These are phyloP conservation scores for Monosporozyma aerobia DNA, from an alignment of 805 yeast genomes.

Conservation along the genomic window DNA sequence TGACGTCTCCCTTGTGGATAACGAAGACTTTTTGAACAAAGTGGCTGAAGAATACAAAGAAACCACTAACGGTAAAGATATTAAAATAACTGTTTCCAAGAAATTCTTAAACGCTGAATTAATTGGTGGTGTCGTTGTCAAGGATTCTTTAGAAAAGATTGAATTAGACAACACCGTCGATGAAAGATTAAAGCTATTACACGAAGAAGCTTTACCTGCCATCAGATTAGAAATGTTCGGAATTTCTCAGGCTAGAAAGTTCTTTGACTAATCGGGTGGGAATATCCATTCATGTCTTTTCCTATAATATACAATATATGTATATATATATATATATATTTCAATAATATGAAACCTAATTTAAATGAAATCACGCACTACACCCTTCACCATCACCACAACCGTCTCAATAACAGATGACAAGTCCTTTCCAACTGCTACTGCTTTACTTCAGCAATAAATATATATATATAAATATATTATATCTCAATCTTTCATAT, in stretches of 20 bases:
- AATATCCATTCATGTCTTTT: not conserved
- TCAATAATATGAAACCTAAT: not conserved
- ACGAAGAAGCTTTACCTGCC: constrained; percentile 83
- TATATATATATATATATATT: not conserved
- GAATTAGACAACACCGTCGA: constrained; percentile 89
- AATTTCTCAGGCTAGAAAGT: constrained; percentile 75
- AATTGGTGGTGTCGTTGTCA: constrained; percentile 73
- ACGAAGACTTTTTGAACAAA: constrained; percentile 27
- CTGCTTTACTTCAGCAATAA: too few relatives aligned
- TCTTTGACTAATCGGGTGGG: constrained; percentile 52
- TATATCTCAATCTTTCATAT: too few relatives aligned
- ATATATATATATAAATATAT: too few relatives aligned
- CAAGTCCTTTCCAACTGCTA: too few relatives aligned
- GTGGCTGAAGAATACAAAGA: constrained; percentile 58
- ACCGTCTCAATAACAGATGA: too few relatives aligned
- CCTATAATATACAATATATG: not conserved
- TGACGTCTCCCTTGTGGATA: constrained; percentile 33
- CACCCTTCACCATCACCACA: too few relatives aligned
- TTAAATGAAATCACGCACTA: too few relatives aligned
- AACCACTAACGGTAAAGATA: constrained; percentile 36
- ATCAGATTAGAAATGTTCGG: constrained; percentile 87
- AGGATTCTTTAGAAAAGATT: constrained; percentile 69
- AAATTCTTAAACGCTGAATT: constrained; percentile 49
- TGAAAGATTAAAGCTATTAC: constrained; percentile 78
- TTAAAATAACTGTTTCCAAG: constrained; percentile 50